These are phyloP conservation scores for Taxawa tesnikishii DNA, from an alignment of 2,329 filamentous ascomycete species.

Conservation along the genomic window DNA sequence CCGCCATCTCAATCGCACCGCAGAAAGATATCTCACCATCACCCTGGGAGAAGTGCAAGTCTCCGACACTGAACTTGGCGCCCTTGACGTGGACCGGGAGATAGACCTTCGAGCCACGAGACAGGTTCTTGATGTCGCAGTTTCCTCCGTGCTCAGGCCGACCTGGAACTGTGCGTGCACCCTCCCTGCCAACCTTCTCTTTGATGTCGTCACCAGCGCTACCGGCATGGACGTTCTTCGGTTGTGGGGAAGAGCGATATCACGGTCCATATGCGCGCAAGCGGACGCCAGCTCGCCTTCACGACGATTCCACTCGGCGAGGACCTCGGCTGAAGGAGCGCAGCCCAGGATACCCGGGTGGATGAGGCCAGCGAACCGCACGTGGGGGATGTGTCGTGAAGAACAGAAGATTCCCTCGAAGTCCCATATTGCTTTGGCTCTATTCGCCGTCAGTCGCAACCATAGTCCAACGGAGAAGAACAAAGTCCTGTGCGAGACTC, in stretches of 20 bases:
- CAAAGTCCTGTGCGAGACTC: conserved; percentile 17
- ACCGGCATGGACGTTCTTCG: conserved; percentile 62
- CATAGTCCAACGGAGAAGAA: conserved; percentile 10
- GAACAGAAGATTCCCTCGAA: conserved; percentile 72
- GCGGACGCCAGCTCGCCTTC: conserved; percentile 68
- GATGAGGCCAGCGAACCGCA: conserved; percentile 79
- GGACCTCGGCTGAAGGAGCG: conserved; percentile 66
- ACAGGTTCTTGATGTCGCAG: conserved; percentile 83
- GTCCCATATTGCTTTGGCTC: conserved; percentile 65
- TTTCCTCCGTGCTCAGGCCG: conserved; percentile 82
- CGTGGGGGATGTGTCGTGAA: conserved; percentile 74
- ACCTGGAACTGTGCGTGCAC: conserved; percentile 73
- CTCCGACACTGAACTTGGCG: conserved; percentile 82
- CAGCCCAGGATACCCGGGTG: conserved; percentile 88
- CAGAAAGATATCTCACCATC: conserved; percentile 78
- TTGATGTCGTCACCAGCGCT: conserved; percentile 45
- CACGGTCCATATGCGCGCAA: conserved; percentile 50
- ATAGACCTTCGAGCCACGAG: conserved; percentile 68
- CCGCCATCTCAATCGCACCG: conserved; percentile 82
- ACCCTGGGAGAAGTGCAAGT: conserved; percentile 77
- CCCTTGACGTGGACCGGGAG: conserved; percentile 77
- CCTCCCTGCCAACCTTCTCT: conserved; percentile 60
- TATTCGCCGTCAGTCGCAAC: conserved; percentile 19
- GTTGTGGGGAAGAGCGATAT: conserved; percentile 70
- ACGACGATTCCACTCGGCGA: conserved; percentile 72